A percentile compares a stretch with the other conserved stretches of the same genome.
Conservation (phyloP, 179 eudicot species). For the Gypsophila paniculata region DNA sequence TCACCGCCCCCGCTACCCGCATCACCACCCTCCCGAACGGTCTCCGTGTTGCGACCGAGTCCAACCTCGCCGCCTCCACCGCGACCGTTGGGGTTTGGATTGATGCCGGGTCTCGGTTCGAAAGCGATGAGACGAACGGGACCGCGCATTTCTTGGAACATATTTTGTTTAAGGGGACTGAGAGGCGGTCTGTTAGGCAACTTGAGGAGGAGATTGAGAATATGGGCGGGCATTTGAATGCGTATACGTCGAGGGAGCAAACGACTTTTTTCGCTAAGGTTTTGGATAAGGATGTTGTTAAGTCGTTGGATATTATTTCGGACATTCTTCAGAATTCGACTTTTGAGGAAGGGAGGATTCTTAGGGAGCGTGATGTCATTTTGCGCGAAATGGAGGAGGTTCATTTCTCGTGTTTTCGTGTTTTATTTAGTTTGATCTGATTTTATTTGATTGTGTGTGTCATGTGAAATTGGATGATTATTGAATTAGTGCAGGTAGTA, state of each 20-base stretch:
- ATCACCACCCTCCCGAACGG: constrained; percentile 47
- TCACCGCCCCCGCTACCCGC: constrained; percentile 35
- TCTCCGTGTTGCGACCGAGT: constrained; percentile 50
- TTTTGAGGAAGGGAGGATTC: constrained; percentile 30
- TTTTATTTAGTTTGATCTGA: background rate
- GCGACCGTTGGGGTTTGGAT: constrained; percentile 61
- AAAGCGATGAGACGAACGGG: constrained; percentile 58
- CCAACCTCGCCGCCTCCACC: constrained; percentile 36
- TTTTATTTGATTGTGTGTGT: background rate
- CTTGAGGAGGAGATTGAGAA: constrained; percentile 78
- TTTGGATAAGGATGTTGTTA: constrained; percentile 31
- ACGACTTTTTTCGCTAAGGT: constrained; percentile 45
- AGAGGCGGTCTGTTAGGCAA: constrained; percentile 34
- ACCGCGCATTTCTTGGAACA: constrained; percentile 74
- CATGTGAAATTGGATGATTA: background rate
- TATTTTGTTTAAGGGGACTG: constrained; percentile 74
- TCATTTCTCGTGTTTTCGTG: background rate
- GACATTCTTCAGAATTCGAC: constrained; percentile 42
- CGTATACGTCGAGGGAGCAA: constrained; percentile 43
- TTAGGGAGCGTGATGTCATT: constrained; percentile 37
- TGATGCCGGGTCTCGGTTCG: constrained; percentile 72
- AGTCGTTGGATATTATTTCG: constrained; percentile 37
- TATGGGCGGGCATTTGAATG: constrained; percentile 50
- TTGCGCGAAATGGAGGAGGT: constrained; percentile 54
- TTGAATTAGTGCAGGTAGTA: no score